These are phyloP conservation scores for Stropharia rugosoannulata DNA, from an alignment of 768 basidiomycete species.

Conservation along the genomic window DNA sequence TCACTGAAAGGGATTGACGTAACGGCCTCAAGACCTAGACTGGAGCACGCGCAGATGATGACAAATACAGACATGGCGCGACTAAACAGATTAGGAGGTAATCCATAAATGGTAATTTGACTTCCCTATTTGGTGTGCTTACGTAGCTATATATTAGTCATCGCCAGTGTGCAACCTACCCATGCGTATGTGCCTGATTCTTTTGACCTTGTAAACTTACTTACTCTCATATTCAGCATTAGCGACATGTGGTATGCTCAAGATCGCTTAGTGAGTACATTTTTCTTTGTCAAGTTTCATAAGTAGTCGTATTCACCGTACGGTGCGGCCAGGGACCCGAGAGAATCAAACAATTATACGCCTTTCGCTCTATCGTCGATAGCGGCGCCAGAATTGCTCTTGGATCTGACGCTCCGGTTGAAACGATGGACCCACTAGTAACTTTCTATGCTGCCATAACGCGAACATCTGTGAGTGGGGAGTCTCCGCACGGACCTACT, in stretches of 20 bases:
- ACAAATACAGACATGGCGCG: slow-evolving; percentile 72
- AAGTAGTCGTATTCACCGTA: slow-evolving; percentile 4
- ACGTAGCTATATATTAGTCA: slow-evolving; percentile 48
- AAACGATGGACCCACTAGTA: slow-evolving; percentile 78
- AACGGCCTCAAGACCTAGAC: slow-evolving; percentile 66
- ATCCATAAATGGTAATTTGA: slow-evolving; percentile 13
- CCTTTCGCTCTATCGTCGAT: slow-evolving; percentile 74
- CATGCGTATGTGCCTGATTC: slow-evolving; percentile 61
- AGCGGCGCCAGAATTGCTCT: slow-evolving; percentile 69
- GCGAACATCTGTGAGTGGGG: slow-evolving; percentile 64
- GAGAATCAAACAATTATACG: slow-evolving; percentile 82
- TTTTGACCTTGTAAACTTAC: not conserved
- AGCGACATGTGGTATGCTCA: slow-evolving; percentile 93
- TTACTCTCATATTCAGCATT: slow-evolving; percentile 37
- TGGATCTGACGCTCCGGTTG: slow-evolving; percentile 91
- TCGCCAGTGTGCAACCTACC: slow-evolving; percentile 88
- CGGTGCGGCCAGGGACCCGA: slow-evolving; percentile 61
- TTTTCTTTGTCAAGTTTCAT: not conserved
- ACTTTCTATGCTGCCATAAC: slow-evolving; percentile 90
- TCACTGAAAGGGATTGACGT: slow-evolving; percentile 61
- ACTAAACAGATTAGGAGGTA: slow-evolving; percentile 79
- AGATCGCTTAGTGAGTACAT: slow-evolving; percentile 62
- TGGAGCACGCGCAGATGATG: slow-evolving; percentile 93
- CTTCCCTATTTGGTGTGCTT: not conserved
- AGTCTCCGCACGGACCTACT: slow-evolving; percentile 76